Evolutionary conservation across 192 early-diverging fungal species (phyloP).

Genomic region (Coemansia sp.): DNA sequence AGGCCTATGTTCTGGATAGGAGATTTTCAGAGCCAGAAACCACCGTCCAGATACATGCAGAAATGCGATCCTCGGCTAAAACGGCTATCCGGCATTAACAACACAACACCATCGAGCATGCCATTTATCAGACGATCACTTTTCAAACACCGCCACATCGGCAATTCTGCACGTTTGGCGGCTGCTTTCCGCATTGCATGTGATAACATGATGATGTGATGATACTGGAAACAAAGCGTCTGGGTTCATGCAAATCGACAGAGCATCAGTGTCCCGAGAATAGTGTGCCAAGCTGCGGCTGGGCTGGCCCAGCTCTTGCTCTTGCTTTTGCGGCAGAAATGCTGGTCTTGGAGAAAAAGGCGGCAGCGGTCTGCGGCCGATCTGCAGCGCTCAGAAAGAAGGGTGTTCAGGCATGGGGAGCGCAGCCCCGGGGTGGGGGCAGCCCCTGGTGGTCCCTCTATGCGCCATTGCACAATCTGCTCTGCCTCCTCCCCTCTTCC

Average conservation of each 20-base stretch:
- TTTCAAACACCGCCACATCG: constrained; percentile 1
- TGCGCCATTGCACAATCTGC: background rate
- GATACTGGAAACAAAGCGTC: background rate
- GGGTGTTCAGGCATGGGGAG: background rate
- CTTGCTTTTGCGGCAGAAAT: background rate
- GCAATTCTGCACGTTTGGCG: background rate
- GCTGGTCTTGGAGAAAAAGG: background rate
- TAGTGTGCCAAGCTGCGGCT: background rate
- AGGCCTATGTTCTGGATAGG: constrained; percentile 4
- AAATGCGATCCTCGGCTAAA: constrained; percentile 7
- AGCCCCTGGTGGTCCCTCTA: constrained; percentile 1
- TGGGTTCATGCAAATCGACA: background rate
- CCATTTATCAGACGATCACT: background rate
- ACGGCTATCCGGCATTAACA: constrained; percentile 5
- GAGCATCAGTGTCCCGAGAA: background rate
- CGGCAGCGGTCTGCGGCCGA: background rate
- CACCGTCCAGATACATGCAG: background rate
- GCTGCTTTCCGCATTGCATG: constrained; percentile 3
- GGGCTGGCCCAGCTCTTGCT: background rate
- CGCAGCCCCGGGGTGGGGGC: constrained; percentile 1
- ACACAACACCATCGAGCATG: background rate
- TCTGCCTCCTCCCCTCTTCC: constrained; percentile 11
- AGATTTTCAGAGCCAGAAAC: constrained; percentile 2
- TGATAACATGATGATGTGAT: background rate
- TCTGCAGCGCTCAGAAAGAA: constrained; percentile 12